Evolutionary conservation across 495 filamentous ascomycete species (phyloP), one percentile per base, ranked within the genome.

Genomic region (Trichoderma gamsii): DNA sequence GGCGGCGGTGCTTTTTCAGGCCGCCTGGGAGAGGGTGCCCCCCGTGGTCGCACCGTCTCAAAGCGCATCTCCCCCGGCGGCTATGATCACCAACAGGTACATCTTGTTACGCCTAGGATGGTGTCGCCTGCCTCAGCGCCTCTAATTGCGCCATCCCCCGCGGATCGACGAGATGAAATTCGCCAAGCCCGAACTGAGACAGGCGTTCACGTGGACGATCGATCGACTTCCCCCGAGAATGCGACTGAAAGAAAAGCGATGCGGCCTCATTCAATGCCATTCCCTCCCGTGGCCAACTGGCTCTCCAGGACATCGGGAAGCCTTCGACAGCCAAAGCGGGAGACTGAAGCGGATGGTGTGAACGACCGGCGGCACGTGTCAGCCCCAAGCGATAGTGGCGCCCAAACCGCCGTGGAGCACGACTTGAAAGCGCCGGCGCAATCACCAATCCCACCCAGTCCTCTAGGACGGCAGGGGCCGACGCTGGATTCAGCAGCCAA

Each of bases 241-340:
- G 74, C 78, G 12, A 76, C 78, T 5, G 79, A 80, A 18, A 79
- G 78, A 67, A 77, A 71, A 52, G 76, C 82, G 18, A 29, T 35
- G 21, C 75, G 79, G 56, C 77, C 84, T 66, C 75, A 84, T 41
- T 86, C 84, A 46, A 81, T 83, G 79, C 82, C 84, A 69, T 84
- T 85, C 68, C 79, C 76, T 69, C 81, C 82, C 9, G 79, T 81
- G 9, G 74, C 74, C 52, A 80, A 72, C 41, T 85, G 83, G 84
- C 79, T 84, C 64, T 69, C 81, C 13, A 80, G 77, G 71, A 79
- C 77, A 44, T 66, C 65, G 16, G 79, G 83, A 61, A 85, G 83
- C 71, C 70, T 83, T 23, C 76, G 82, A 64, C 78, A 79, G 21
- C 76, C 76, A 29, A 83, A 80, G 72, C 77, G 81, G 64, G 75